These are phyloP conservation scores for Ziziphus jujuba DNA, from an alignment of 306 rosid genomes.

Conservation along the genomic window DNA sequence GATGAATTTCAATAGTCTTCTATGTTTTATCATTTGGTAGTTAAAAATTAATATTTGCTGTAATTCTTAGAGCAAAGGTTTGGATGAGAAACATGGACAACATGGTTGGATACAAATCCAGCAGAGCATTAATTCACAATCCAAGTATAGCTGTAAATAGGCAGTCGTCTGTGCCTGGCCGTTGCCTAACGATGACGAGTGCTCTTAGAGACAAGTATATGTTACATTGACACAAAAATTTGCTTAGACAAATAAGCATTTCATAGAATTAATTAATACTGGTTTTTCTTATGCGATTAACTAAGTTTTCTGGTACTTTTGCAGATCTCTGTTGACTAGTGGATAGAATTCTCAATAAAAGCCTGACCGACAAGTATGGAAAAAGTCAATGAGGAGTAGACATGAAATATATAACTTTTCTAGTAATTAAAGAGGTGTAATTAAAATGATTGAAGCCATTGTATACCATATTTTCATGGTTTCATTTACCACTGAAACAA, in stretches of 20 bases:
- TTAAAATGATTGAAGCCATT: no score
- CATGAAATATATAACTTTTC: no score
- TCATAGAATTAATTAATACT: not conserved
- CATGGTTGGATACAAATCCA: constrained; percentile 82
- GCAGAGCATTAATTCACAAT: constrained; percentile 91
- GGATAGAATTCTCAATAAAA: constrained; percentile 61
- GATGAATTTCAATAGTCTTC: no score
- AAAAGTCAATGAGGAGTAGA: not conserved
- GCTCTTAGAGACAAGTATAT: constrained; percentile 64
- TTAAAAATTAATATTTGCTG: no score
- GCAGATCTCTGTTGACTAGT: constrained; percentile 62
- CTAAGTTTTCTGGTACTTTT: not conserved
- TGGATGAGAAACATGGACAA: constrained; percentile 51
- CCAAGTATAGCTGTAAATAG: constrained; percentile 79
- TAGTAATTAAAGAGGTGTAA: no score
- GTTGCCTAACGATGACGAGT: constrained; percentile 69
- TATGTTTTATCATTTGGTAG: no score
- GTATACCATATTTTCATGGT: no score
- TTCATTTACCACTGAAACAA: no score
- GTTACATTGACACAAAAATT: not conserved
- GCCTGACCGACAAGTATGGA: constrained; percentile 46
- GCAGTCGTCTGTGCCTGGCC: constrained; percentile 68
- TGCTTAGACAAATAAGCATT: not conserved
- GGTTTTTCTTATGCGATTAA: no score
- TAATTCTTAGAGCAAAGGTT: constrained; percentile 64